phyloP scores from a whole-genome alignment of 768 basidiomycete genomes.

The Ramaria rubella region DNA sequence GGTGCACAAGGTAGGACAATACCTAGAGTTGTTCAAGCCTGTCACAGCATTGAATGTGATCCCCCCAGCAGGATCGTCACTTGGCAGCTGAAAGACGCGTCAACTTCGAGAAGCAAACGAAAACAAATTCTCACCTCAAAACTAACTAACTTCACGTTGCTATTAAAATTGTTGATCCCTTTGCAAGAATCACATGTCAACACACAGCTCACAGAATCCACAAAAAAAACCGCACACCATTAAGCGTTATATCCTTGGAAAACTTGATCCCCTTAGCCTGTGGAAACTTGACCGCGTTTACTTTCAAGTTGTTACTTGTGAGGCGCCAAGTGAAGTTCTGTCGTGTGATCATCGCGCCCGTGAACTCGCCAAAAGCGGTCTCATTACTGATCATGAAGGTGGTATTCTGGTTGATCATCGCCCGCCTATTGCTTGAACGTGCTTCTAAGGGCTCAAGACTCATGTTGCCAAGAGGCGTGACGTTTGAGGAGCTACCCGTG shows the following conservation, averaged over 20 bases:
- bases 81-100: constrained; percentile 36
- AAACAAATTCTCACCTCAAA: constrained; percentile 30
- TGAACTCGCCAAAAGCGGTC: constrained; percentile 55
- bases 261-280: constrained; percentile 59
- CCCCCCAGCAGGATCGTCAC: constrained; percentile 52
- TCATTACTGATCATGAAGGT: constrained; percentile 51
- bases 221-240: constrained; percentile 33
- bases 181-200: constrained; percentile 5
- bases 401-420: constrained; percentile 54
- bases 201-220: neutral
- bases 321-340: constrained; percentile 65
- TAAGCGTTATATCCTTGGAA: constrained; percentile 51
- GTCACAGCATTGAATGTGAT: constrained; percentile 59
- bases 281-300: constrained; percentile 64
- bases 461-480: constrained; percentile 50
- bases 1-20: constrained; percentile 9
- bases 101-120: neutral
- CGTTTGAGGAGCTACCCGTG: constrained; percentile 29
- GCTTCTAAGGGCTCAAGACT: constrained; percentile 41
- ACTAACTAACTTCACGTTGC: constrained; percentile 47
- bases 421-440: constrained; percentile 38
- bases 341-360: constrained; percentile 56
- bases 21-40: constrained; percentile 53
- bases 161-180: constrained; percentile 60
- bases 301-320: constrained; percentile 46